phyloP scores from a whole-genome alignment of 2,329 filamentous ascomycete species.

The Cladosporium sp. region DNA sequence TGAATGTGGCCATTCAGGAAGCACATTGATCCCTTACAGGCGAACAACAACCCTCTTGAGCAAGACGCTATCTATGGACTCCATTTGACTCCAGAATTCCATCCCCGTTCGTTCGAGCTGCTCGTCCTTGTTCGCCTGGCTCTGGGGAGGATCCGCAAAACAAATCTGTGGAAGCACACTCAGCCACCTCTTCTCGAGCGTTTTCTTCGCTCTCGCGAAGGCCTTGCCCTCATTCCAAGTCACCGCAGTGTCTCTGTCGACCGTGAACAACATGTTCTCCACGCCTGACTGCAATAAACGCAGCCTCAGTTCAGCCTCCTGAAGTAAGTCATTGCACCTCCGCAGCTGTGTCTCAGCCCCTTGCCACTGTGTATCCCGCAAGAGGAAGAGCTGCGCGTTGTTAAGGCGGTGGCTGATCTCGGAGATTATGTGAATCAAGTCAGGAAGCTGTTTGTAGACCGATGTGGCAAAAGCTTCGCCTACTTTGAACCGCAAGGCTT shows the following conservation, averaged over 20 bases:
- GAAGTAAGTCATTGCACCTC: not conserved
- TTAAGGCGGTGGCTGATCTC: not conserved
- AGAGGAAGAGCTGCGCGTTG: not conserved
- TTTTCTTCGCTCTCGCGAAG: not conserved
- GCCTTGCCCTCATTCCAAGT: not conserved
- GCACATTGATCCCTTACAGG: no score
- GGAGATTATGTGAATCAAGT: slow-evolving; percentile 5
- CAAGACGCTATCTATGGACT: no score
- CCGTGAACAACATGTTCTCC: not conserved
- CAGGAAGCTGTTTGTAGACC: not conserved
- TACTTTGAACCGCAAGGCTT: not conserved
- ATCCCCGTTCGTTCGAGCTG: not conserved
- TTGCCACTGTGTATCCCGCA: not conserved
- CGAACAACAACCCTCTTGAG: no score
- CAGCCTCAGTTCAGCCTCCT: slow-evolving; percentile 5
- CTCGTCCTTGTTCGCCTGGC: no score
- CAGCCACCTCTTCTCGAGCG: not conserved
- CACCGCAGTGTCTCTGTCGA: not conserved
- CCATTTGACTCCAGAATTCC: not conserved
- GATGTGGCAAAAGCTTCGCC: not conserved
- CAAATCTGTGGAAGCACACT: slow-evolving; percentile 3
- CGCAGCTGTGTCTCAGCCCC: not conserved
- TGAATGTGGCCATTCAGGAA: no score
- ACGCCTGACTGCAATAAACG: slow-evolving; percentile 1
- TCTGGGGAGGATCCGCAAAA: not conserved